Percentiles rank a stretch among this genome's conserved stretches.
Evolutionary conservation across 2,329 filamentous ascomycete species (phyloP).

Genomic region (Verticillium isaacii): DNA sequence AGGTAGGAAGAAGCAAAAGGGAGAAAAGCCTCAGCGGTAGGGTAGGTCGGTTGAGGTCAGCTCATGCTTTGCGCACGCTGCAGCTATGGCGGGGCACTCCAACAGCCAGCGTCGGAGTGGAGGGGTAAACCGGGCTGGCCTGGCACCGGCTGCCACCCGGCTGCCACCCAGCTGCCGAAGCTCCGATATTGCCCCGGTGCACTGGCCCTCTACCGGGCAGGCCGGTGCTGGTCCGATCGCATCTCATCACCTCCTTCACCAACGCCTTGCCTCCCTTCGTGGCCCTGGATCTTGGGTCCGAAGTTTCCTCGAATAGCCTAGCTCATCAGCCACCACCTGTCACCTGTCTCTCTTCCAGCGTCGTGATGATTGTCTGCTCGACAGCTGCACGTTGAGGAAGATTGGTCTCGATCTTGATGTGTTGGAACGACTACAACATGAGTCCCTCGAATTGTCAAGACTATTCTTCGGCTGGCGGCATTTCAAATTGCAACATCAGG

Average conservation of each 20-base stretch:
- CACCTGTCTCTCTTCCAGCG: neutral
- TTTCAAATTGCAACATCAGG: neutral
- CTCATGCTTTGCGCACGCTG: constrained; percentile 1
- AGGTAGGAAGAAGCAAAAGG: constrained; percentile 1
- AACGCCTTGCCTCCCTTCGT: neutral
- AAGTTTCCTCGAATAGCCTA: neutral
- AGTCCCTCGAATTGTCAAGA: neutral
- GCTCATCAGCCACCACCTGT: neutral
- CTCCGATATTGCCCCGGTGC: neutral
- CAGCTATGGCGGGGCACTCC: constrained; percentile 3
- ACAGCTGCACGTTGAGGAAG: neutral
- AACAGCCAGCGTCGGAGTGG: neutral
- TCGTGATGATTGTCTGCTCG: neutral
- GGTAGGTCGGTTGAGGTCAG: constrained; percentile 1
- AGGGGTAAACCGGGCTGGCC: neutral
- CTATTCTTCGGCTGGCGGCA: neutral
- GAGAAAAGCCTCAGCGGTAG: constrained; percentile 13
- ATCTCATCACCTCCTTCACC: neutral
- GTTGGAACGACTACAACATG: too few species aligned
- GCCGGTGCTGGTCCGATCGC: neutral
- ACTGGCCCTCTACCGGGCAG: neutral
- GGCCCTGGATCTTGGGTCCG: neutral
- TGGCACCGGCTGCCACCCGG: neutral
- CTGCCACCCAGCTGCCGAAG: neutral
- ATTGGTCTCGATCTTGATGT: neutral